These are phyloP conservation scores for Macrolepiota dolichaula DNA, from an alignment of 768 basidiomycete genomes.

Conservation along the genomic window DNA sequence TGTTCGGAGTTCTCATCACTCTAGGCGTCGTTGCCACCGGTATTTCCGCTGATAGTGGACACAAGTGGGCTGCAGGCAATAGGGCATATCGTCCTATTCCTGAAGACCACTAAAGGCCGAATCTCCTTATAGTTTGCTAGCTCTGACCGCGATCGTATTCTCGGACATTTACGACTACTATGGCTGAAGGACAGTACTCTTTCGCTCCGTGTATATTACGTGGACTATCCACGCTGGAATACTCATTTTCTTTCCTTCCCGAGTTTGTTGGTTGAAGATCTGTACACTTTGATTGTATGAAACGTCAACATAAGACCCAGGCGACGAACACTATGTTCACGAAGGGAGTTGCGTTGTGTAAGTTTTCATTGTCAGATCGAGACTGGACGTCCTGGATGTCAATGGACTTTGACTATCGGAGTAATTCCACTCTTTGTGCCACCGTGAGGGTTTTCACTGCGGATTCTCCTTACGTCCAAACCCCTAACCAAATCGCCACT, in stretches of 20 bases:
- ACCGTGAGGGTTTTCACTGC: no score
- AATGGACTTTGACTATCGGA: no score
- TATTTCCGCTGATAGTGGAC: constrained; percentile 54
- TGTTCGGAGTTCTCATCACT: constrained; percentile 47
- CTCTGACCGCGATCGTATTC: not conserved
- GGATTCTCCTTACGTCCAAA: no score
- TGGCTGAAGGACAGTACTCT: not conserved
- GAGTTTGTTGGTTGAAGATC: not conserved
- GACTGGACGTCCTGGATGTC: no score
- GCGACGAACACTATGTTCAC: no score
- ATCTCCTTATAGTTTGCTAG: no score
- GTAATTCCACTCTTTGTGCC: no score
- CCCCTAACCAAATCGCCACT: no score
- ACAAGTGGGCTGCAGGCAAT: constrained; percentile 77
- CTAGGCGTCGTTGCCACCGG: constrained; percentile 60
- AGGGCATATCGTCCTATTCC: constrained; percentile 52
- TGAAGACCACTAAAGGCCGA: not conserved
- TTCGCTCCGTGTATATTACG: not conserved
- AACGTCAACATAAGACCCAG: no score
- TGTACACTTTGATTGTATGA: not conserved
- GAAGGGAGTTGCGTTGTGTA: no score
- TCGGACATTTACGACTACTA: not conserved
- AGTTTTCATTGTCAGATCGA: no score
- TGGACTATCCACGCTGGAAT: not conserved
- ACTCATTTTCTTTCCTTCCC: not conserved